These are phyloP conservation scores for Davidsoniella australis DNA, from an alignment of 2,329 filamentous ascomycete species.

Conservation along the genomic window DNA sequence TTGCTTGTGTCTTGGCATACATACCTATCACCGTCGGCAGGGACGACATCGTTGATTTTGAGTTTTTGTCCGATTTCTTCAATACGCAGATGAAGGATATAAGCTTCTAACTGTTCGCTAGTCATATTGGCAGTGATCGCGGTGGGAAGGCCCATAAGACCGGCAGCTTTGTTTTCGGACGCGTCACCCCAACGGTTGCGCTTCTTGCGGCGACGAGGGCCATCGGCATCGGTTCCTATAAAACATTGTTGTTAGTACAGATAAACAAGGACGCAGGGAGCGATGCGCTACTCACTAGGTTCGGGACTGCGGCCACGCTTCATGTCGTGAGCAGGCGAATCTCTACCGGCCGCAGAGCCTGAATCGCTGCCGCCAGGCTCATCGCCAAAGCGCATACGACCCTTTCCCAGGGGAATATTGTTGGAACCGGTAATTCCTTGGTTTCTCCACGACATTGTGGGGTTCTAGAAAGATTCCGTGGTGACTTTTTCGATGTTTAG, in stretches of 20 bases:
- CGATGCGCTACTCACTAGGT: constrained; percentile 33
- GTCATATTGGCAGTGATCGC: constrained; percentile 97
- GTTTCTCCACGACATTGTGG: constrained; percentile 47
- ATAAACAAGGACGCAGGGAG: constrained; percentile 15
- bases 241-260: not conserved
- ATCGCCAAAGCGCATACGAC: constrained; percentile 60
- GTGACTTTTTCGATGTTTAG: not conserved
- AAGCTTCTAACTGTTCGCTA: constrained; percentile 92
- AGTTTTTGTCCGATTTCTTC: constrained; percentile 99
- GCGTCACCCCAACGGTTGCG: constrained; percentile 97
- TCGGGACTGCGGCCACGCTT: constrained; percentile 92
- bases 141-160: constrained; percentile 91
- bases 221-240: constrained; percentile 45
- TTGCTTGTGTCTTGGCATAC: constrained; percentile 19
- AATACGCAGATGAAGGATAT: constrained; percentile 88
- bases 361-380: constrained; percentile 19
- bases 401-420: constrained; percentile 84
- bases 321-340: constrained; percentile 25
- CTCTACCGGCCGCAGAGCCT: constrained; percentile 1
- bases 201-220: constrained; percentile 84
- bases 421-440: constrained; percentile 94
- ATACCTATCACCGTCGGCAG: constrained; percentile 87
- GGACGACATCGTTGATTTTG: constrained; percentile 96
- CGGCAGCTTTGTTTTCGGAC: constrained; percentile 94
- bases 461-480: not conserved